Evolutionary conservation across 2,329 filamentous ascomycete species (phyloP), one percentile per base, ranked within the genome.

Genomic region (Colletotrichum plurivorum): DNA sequence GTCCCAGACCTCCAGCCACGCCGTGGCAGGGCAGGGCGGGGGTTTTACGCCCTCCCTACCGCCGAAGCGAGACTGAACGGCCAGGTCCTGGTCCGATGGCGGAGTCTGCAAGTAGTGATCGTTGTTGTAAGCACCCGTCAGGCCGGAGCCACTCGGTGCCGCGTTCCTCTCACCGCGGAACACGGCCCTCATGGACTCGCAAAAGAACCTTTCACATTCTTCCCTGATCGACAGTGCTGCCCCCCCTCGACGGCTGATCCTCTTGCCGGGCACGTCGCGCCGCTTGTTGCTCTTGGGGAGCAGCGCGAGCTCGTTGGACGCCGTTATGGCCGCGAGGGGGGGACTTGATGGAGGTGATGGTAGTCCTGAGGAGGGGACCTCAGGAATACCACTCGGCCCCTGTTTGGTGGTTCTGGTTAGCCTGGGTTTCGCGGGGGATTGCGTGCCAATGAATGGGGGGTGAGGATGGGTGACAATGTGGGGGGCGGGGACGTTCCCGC

Each of bases 161-260:
- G 85, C 82, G 84, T 90, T 91, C 93, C 92, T 91, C 94, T 97
- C 94, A 97, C 94, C 95, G 88, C 92, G 93, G 90, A 98, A 97
- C 87, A 93, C 92, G 86, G 91, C 86, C 85, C 90, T 93, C 91
- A 97, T 93, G 89, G 91, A 92, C 92, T 95, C 94, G 86, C 95
- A 97, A 90, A 97, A 97, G 92, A 97, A 95, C 89, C 95, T 98
- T 94, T 97, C 95, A 97, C 95, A 97, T 94, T 97, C 94, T 94
- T 93, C 94, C 93, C 93, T 94, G 89, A 97, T 97, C 87, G 92
- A 91, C 85, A 93, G 90, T 93, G 94, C 91, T 92, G 94, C 94
- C 94, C 94, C 94, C 93, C 93, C 93, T 92, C 88, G 88, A 80
- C 88, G 86, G 80, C 83, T 82, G 79, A 81, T 75, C 76, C 73